Base-by-base conservation (phyloP, 1,139 yeast genomes). In the Pichia sp. region DNA sequence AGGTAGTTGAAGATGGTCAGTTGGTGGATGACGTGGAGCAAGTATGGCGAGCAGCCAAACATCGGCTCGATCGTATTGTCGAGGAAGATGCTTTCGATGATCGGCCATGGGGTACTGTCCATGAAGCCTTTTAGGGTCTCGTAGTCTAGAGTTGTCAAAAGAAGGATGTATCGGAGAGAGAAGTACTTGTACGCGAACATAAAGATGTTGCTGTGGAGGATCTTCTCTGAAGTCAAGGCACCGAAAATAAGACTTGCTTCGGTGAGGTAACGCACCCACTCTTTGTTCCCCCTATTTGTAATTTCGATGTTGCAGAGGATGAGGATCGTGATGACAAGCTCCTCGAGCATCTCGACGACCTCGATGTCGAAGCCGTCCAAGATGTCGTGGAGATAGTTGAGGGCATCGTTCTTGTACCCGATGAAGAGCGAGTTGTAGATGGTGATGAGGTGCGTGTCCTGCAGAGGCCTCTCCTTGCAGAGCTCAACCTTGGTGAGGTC, bases 1-100 rank as follows among this genome's bases (percentile, higher is more conserved):
- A 52, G 3, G 41, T 60, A 56, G 41, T 59, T 62, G 6, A 64
- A 48, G 41, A 54, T 49, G 2, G 66, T 57, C 5, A 64, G 56
- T 19, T 61, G 51, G 47, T 65, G 58, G 21, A 67, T 62, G 8
- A 58, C 50, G 47, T 56, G 50, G 1, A 67, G 47, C 8, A 67
- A 52, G 45, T 59, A 55, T 2, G 71, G 70, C 0, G 70, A 65
- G 52, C 70, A 67, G 8, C 71, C 71, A 48, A 64, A 61, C 64
- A 66, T 60, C 36, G 63, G 65, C 50, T 68, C 71, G 13, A 68
- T 60, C 1, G 43, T 39, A 21, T 55, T 54, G 41, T 41, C 51
- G n/a, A 60, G 53, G 47, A 65, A 68, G 41, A 64, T 55, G 1
- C 47, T 40, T 12, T 57, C 61, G 3, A 66, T 60, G 9, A 62